These are phyloP conservation scores for Tuber borchii DNA, from an alignment of 495 filamentous ascomycete genomes.

Conservation along the genomic window DNA sequence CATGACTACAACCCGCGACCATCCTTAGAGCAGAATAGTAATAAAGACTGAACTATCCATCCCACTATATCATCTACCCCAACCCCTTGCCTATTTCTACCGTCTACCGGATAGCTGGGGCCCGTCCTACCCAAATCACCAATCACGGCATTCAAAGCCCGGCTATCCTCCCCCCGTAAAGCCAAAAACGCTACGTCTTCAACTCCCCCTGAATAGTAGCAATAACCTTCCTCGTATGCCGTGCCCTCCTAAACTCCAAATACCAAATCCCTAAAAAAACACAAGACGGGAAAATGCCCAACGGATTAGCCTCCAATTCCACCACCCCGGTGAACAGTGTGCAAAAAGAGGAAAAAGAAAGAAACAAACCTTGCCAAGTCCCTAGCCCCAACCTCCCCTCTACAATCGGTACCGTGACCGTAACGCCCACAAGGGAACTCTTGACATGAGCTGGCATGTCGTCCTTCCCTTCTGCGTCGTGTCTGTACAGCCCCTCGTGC, in stretches of 20 bases:
- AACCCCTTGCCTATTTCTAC: background rate
- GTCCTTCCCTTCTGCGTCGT: conserved; percentile 80
- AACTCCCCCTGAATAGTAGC: conserved; percentile 88
- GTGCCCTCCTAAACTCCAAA: conserved; percentile 74
- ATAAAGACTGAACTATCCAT: background rate
- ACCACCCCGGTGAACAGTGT: background rate
- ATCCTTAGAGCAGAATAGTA: background rate
- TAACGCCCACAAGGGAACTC: conserved; percentile 77
- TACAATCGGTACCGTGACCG: conserved; percentile 78
- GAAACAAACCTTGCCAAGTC: conserved; percentile 52
- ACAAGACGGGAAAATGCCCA: background rate
- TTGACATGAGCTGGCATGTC: conserved; percentile 97
- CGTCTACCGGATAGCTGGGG: background rate
- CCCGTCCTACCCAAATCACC: background rate
- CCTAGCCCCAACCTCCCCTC: conserved; percentile 69
- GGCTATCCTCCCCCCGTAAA: background rate
- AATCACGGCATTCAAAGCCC: background rate
- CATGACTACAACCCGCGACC: background rate
- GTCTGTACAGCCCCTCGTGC: conserved; percentile 71
- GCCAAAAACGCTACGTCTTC: conserved; percentile 5
- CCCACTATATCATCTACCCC: background rate
- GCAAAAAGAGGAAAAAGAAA: background rate
- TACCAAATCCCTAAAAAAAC: conserved; percentile 72
- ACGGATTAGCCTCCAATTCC: conserved; percentile 1
- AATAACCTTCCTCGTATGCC: conserved; percentile 71